Evolutionary conservation across 176 grass and related monocot genomes (phyloP).

Genomic region (Dendrocalamus sinicus): DNA sequence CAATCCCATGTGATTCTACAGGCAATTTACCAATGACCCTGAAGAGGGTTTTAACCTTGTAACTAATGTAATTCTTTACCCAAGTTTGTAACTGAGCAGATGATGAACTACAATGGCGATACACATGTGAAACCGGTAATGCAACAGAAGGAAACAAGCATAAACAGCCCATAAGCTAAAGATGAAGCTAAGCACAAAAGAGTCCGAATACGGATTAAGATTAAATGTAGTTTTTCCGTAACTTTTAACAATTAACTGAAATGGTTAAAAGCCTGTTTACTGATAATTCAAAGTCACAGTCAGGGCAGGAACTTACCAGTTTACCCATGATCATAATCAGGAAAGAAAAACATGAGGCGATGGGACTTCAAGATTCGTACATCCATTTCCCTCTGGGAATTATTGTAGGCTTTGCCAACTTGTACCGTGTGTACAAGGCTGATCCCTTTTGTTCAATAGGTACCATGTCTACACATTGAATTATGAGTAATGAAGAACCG

Average conservation of each 20-base stretch:
- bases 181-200: too few species aligned
- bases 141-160: too few species aligned
- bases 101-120: background rate
- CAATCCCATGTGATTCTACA: background rate
- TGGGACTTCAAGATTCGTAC: conserved; percentile 9
- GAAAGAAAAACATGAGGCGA: background rate
- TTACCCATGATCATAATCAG: background rate
- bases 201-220: too few species aligned
- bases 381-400: background rate
- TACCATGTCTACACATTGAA: conserved; percentile 23
- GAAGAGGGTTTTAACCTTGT: background rate
- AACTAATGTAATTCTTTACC: background rate
- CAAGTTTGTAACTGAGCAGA: too few species aligned
- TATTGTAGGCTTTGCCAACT: background rate
- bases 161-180: too few species aligned
- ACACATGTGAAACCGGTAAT: background rate
- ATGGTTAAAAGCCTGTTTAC: background rate
- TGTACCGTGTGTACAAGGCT: background rate
- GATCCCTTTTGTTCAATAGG: background rate
- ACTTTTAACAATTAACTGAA: too few species aligned
- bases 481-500: conserved; percentile 5
- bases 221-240: too few species aligned
- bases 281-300: background rate
- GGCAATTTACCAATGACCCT: background rate
- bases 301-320: background rate